These are phyloP conservation scores for Penicillium verhagenii DNA, from an alignment of 495 filamentous ascomycete genomes.

Conservation along the genomic window DNA sequence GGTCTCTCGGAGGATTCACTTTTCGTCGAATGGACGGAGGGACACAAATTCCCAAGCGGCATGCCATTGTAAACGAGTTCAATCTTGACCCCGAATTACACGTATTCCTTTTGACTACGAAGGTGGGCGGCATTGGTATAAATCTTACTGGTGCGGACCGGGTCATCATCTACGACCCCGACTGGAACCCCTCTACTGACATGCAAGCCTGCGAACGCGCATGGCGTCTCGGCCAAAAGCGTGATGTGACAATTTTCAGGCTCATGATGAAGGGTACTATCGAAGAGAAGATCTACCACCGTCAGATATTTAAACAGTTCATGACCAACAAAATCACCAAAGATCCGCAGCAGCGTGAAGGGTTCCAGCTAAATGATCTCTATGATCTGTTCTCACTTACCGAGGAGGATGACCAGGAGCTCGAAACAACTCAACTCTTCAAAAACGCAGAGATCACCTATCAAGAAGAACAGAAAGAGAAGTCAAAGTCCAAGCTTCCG, in stretches of 20 bases:
- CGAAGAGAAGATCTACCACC: slow-evolving; percentile 98
- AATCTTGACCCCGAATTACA: slow-evolving; percentile 76
- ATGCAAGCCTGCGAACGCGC: slow-evolving; percentile 93
- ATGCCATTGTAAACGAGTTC: slow-evolving; percentile 85
- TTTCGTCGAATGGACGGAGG: slow-evolving; percentile 92
- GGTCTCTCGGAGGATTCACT: slow-evolving; percentile 62
- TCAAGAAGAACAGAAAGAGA: slow-evolving; percentile 31
- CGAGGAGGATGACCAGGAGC: slow-evolving; percentile 61
- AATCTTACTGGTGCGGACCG: slow-evolving; percentile 94
- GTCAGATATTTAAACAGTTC: slow-evolving; percentile 97
- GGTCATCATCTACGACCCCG: slow-evolving; percentile 95
- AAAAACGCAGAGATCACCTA: slow-evolving; percentile 74
- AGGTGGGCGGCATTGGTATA: slow-evolving; percentile 89
- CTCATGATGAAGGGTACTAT: slow-evolving; percentile 97
- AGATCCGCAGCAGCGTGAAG: slow-evolving; percentile 85
- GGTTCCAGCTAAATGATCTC: slow-evolving; percentile 80
- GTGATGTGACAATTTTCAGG: slow-evolving; percentile 89
- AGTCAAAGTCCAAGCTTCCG: background rate
- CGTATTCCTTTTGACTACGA: slow-evolving; percentile 90
- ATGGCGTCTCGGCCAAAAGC: slow-evolving; percentile 93
- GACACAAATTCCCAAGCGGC: slow-evolving; percentile 78
- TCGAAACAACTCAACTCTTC: slow-evolving; percentile 84
- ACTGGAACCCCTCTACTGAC: slow-evolving; percentile 97
- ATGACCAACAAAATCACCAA: slow-evolving; percentile 90
- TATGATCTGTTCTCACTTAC: slow-evolving; percentile 88